Conservation (phyloP, 1,284 basidiomycete species). For the Puccinia polysora region DNA sequence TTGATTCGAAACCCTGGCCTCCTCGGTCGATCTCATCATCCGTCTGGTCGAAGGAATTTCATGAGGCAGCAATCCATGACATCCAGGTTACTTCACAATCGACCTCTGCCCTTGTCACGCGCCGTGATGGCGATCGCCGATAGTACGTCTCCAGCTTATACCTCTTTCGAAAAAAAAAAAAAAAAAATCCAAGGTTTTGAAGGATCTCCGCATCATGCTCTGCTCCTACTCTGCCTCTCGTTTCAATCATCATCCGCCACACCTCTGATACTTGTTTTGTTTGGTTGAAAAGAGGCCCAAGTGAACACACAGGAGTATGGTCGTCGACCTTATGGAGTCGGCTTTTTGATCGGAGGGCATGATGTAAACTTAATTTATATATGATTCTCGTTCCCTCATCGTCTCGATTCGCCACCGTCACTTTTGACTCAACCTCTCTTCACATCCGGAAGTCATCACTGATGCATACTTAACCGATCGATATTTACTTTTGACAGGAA, state of each 20-base stretch:
- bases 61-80: conserved; percentile 99
- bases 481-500: too few relatives aligned
- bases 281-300: conserved; percentile 82
- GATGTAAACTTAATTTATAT: conserved; percentile 62
- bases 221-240: too few relatives aligned
- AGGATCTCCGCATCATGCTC: too few relatives aligned
- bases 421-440: too few relatives aligned
- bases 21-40: too few relatives aligned
- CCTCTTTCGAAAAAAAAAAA: too few relatives aligned
- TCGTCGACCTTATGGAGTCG: conserved; percentile 93
- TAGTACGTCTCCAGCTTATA: conserved; percentile 62
- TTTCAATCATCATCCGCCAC: too few relatives aligned
- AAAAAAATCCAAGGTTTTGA: too few relatives aligned
- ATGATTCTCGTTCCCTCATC: not conserved
- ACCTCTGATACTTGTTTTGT: too few relatives aligned
- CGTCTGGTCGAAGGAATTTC: too few relatives aligned
- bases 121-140: conserved; percentile 91
- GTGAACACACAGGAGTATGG: conserved; percentile 99
- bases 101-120: conserved; percentile 87
- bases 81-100: conserved; percentile 87
- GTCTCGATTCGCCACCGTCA: too few relatives aligned
- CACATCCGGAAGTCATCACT: conserved; percentile 23
- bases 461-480: too few relatives aligned
- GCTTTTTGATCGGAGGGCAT: conserved; percentile 93
- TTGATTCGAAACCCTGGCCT: not conserved